phyloP scores from a whole-genome alignment of 1,139 yeast species.

The Meyerozyma carpophila region DNA sequence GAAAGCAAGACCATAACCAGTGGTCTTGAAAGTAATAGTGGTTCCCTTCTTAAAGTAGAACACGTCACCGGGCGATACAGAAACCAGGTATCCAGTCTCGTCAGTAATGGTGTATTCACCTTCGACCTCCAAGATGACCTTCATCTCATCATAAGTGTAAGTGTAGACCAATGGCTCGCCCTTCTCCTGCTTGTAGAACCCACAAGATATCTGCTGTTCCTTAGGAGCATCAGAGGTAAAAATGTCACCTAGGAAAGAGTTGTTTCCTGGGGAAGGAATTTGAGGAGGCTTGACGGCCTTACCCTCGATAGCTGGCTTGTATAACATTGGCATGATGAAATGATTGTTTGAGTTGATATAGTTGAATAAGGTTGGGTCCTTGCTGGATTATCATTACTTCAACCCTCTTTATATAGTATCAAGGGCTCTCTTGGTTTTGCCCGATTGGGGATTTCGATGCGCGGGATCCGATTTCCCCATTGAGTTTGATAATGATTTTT shows the following conservation, averaged over 20 bases:
- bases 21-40: slow-evolving; percentile 60
- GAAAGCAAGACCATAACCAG: slow-evolving; percentile 58
- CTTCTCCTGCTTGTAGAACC: slow-evolving; percentile 62
- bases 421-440: not conserved
- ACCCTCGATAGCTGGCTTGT: slow-evolving; percentile 51
- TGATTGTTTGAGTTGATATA: not conserved
- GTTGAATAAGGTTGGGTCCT: not conserved
- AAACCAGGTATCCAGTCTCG: slow-evolving; percentile 55
- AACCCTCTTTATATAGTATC: not conserved
- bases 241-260: slow-evolving; percentile 62
- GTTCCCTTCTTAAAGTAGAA: slow-evolving; percentile 62
- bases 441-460: not conserved
- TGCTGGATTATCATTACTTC: not conserved
- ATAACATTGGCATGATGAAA: slow-evolving; percentile 52
- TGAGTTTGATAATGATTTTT: not conserved
- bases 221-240: slow-evolving; percentile 54
- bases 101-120: slow-evolving; percentile 60
- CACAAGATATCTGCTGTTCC: slow-evolving; percentile 56
- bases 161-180: slow-evolving; percentile 63
- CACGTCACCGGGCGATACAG: slow-evolving; percentile 61
- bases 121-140: slow-evolving; percentile 57
- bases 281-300: slow-evolving; percentile 51
- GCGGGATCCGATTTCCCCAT: not conserved
- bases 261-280: slow-evolving; percentile 53
- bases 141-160: slow-evolving; percentile 68